These are phyloP conservation scores for Dendrothele bispora DNA, from an alignment of 768 basidiomycete genomes.

Conservation along the genomic window DNA sequence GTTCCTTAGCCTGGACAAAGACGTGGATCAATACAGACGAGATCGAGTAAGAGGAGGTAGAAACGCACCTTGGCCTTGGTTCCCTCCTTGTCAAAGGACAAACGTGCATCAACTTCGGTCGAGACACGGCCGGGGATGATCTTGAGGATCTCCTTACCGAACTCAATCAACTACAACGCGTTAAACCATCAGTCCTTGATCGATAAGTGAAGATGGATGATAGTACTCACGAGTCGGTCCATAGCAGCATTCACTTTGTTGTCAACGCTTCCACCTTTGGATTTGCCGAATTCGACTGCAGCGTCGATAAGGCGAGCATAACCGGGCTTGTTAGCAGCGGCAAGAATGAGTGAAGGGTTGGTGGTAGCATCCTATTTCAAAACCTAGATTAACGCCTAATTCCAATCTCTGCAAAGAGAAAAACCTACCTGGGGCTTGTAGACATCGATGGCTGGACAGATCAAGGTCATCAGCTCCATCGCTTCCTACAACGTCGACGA, in stretches of 20 bases:
- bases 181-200: no score
- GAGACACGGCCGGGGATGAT: constrained; percentile 99
- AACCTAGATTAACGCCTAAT: constrained; percentile 2
- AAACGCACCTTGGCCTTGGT: constrained; percentile 79
- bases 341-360: constrained; percentile 93
- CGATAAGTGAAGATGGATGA: no score
- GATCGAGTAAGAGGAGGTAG: constrained; percentile 1
- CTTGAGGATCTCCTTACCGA: constrained; percentile 91
- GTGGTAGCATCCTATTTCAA: constrained; percentile 87
- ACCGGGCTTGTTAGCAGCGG: constrained; percentile 86
- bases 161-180: constrained; percentile 83
- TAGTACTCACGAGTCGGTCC: constrained; percentile 87
- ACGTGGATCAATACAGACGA: constrained; percentile 1
- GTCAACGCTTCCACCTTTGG: constrained; percentile 78
- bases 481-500: no score
- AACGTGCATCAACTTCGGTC: constrained; percentile 96
- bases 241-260: constrained; percentile 74
- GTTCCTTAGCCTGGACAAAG: constrained; percentile 61
- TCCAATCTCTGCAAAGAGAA: constrained; percentile 2
- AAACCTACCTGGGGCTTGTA: constrained; percentile 91
- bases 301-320: constrained; percentile 80
- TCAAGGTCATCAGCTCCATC: no score
- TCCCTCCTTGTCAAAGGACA: constrained; percentile 93
- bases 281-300: constrained; percentile 74
- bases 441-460: constrained; percentile 76